These are phyloP conservation scores for Ceratonia siliqua DNA, from an alignment of 306 rosid species.

Conservation along the genomic window DNA sequence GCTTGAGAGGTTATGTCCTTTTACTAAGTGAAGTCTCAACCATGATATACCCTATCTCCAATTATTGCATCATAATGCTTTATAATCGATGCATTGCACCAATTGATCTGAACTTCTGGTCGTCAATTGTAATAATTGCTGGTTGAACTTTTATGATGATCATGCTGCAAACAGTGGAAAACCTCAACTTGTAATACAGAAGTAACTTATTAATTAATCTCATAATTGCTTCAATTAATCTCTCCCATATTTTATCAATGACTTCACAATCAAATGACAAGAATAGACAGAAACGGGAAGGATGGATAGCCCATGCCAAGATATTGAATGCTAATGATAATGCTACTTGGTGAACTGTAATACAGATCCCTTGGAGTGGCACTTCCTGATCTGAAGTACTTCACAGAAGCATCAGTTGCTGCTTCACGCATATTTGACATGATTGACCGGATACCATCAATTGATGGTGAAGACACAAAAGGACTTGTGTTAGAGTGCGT, in stretches of 20 bases:
- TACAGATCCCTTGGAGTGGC: slow-evolving; percentile 92
- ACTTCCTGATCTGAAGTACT: slow-evolving; percentile 87
- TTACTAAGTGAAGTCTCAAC: background rate
- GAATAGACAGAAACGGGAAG: background rate
- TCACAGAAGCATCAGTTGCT: slow-evolving; percentile 85
- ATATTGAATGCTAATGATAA: too few relatives aligned
- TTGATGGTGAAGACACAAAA: slow-evolving; percentile 69
- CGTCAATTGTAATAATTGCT: background rate
- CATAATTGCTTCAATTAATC: slow-evolving; percentile 1
- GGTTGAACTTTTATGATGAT: slow-evolving; percentile 6
- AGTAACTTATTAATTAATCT: background rate
- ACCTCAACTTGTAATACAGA: background rate
- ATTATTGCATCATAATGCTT: background rate
- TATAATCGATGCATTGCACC: background rate
- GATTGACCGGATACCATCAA: slow-evolving; percentile 68
- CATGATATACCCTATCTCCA: background rate
- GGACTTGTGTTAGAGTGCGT: slow-evolving; percentile 53
- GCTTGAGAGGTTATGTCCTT: background rate
- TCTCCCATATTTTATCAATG: slow-evolving; percentile 1
- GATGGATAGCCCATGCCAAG: background rate
- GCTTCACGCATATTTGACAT: slow-evolving; percentile 65
- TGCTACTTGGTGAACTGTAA: slow-evolving; percentile 11
- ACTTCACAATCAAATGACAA: slow-evolving; percentile 15
- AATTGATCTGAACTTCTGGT: background rate
- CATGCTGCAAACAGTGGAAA: background rate